A percentile compares a stretch with the other conserved stretches of the same genome.
These are phyloP conservation scores for Penicillium daleae DNA, from an alignment of 495 filamentous ascomycete genomes.

Conservation along the genomic window DNA sequence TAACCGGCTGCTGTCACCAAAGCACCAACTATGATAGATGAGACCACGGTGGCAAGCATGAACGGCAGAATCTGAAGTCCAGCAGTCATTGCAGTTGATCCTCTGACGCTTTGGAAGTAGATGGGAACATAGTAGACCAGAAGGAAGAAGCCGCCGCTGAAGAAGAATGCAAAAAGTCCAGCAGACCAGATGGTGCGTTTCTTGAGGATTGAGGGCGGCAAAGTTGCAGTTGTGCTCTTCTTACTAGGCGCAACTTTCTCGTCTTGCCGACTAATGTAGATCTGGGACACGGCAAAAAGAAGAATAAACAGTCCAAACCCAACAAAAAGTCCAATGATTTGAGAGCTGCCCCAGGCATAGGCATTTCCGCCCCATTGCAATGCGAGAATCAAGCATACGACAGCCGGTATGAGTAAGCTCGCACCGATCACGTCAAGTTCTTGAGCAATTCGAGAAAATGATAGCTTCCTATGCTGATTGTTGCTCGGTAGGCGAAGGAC, in stretches of 20 bases:
- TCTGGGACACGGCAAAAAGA: constrained; percentile 32
- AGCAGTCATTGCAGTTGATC: constrained; percentile 61
- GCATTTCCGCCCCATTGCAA: constrained; percentile 48
- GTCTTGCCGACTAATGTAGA: constrained; percentile 20
- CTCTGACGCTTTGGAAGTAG: constrained; percentile 62
- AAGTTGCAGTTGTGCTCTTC: no score
- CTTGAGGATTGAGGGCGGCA: no score
- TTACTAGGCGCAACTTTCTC: constrained; percentile 39
- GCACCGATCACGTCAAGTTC: no score
- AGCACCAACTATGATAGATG: constrained; percentile 46
- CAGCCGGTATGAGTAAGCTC: constrained; percentile 37
- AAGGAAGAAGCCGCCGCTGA: constrained; percentile 43
- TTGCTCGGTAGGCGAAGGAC: constrained; percentile 46
- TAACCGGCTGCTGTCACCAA: constrained; percentile 64
- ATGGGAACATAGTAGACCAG: constrained; percentile 51
- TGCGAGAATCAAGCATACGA: constrained; percentile 44
- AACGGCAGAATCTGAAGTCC: constrained; percentile 52
- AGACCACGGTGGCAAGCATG: constrained; percentile 40
- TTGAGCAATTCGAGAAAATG: no score
- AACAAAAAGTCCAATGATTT: constrained; percentile 41
- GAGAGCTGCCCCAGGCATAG: constrained; percentile 39
- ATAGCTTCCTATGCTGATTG: constrained; percentile 12
- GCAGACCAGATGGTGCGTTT: no score
- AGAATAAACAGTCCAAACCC: constrained; percentile 40
- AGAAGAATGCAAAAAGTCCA: constrained; percentile 62